Conservation (phyloP, 2,329 filamentous ascomycete species). For the Cladophialophora immunda region DNA sequence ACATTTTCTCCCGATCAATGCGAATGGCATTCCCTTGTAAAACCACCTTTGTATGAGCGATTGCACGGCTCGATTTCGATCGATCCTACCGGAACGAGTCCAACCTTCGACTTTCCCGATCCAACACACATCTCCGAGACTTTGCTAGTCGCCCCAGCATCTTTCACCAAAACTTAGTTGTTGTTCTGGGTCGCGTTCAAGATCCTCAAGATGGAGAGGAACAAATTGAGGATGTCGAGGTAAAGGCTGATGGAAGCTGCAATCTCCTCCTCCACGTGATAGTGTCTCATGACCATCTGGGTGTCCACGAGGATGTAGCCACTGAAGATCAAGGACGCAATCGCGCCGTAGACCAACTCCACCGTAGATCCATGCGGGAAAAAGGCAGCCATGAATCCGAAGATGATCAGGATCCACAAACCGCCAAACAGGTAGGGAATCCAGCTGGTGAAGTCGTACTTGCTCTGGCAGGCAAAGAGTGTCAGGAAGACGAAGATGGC, state of each 20-base stretch:
- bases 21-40: not conserved
- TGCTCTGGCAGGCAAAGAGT: conserved; percentile 93
- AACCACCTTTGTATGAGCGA: not conserved
- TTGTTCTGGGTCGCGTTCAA: conserved; percentile 89
- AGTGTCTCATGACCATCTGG: conserved; percentile 92
- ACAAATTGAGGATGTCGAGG: conserved; percentile 95
- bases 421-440: conserved; percentile 92
- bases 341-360: conserved; percentile 84
- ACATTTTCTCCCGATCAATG: not conserved
- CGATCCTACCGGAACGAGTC: not conserved
- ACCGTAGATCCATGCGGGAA: conserved; percentile 82
- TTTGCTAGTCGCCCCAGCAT: not conserved
- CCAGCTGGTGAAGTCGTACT: conserved; percentile 98
- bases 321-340: conserved; percentile 87
- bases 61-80: not conserved
- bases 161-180: conserved; percentile 66
- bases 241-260: conserved; percentile 94
- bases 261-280: conserved; percentile 98
- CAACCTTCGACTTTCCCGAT: not conserved
- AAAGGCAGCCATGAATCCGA: conserved; percentile 92
- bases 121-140: not conserved
- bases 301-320: conserved; percentile 97
- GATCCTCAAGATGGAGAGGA: conserved; percentile 93
- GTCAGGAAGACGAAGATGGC: conserved; percentile 71
- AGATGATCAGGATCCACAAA: conserved; percentile 89